These are phyloP conservation scores for Yamadazyma kitorensis DNA, from an alignment of 805 yeast genomes.

Conservation along the genomic window DNA sequence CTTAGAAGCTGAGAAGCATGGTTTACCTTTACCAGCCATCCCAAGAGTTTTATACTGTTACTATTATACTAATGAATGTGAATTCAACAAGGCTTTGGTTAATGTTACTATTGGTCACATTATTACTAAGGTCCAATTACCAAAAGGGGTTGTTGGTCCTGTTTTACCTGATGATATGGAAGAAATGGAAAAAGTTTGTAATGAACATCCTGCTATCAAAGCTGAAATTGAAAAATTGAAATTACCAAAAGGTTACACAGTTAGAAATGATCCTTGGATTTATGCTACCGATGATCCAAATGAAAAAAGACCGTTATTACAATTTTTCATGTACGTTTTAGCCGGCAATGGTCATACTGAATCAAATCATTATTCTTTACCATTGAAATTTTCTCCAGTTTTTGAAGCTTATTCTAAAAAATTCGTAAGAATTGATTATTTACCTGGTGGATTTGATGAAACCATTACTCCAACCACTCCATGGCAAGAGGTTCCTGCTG, in stretches of 20 bases:
- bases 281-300: slow-evolving; percentile 72
- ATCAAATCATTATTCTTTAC: slow-evolving; percentile 73
- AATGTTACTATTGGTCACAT: slow-evolving; percentile 62
- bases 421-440: slow-evolving; percentile 68
- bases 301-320: slow-evolving; percentile 61
- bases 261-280: slow-evolving; percentile 80
- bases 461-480: slow-evolving; percentile 55
- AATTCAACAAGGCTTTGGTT: slow-evolving; percentile 68
- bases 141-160: slow-evolving; percentile 69
- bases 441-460: slow-evolving; percentile 71
- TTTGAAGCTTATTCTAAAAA: slow-evolving; percentile 59
- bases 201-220: slow-evolving; percentile 52
- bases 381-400: slow-evolving; percentile 71
- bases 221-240: slow-evolving; percentile 68
- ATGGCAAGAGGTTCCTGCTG: slow-evolving; percentile 57
- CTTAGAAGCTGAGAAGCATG: slow-evolving; percentile 61
- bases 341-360: slow-evolving; percentile 63
- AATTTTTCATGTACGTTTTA: slow-evolving; percentile 71
- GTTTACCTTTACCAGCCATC: slow-evolving; percentile 50
- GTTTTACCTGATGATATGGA: slow-evolving; percentile 61
- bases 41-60: slow-evolving; percentile 68
- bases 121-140: slow-evolving; percentile 52
- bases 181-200: slow-evolving; percentile 50
- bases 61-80: slow-evolving; percentile 55
- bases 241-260: slow-evolving; percentile 53